Conservation (phyloP, 352 stramenopile species). For the Globisporangium barbulae region DNA sequence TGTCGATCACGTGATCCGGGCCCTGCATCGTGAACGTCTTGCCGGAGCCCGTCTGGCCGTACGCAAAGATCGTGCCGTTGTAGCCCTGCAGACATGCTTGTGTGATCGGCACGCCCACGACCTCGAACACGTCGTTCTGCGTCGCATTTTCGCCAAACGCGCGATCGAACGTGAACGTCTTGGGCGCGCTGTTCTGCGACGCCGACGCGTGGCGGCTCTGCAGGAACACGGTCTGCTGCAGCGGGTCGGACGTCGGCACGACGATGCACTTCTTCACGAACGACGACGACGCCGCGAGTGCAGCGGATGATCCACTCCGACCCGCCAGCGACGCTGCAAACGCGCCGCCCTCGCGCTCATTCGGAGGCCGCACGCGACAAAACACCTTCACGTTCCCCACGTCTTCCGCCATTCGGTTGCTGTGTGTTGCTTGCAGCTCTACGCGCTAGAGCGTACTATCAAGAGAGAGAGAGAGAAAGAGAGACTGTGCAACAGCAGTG, state of each 20-base stretch:
- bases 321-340: conserved; percentile 5
- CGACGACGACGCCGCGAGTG: conserved; percentile 17
- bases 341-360: conserved; percentile 60
- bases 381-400: conserved; percentile 80
- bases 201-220: conserved; percentile 36
- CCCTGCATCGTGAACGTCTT: conserved; percentile 89
- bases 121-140: conserved; percentile 91
- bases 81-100: conserved; percentile 75
- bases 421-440: conserved; percentile 22
- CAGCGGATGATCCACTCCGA: neutral
- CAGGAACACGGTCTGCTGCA: conserved; percentile 61
- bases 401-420: conserved; percentile 36
- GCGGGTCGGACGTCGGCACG: conserved; percentile 36
- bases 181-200: conserved; percentile 20
- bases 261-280: conserved; percentile 64
- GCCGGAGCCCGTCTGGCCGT: conserved; percentile 79
- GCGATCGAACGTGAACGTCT: conserved; percentile 90
- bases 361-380: conserved; percentile 81
- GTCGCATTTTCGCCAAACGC: conserved; percentile 87
- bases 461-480: neutral
- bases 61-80: conserved; percentile 88
- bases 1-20: conserved; percentile 62
- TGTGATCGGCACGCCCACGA: conserved; percentile 82
- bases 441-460: too few relatives aligned
- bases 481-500: neutral